phyloP scores from a whole-genome alignment of 2,329 filamentous ascomycete species.

The Albophoma yamanashiensis region DNA sequence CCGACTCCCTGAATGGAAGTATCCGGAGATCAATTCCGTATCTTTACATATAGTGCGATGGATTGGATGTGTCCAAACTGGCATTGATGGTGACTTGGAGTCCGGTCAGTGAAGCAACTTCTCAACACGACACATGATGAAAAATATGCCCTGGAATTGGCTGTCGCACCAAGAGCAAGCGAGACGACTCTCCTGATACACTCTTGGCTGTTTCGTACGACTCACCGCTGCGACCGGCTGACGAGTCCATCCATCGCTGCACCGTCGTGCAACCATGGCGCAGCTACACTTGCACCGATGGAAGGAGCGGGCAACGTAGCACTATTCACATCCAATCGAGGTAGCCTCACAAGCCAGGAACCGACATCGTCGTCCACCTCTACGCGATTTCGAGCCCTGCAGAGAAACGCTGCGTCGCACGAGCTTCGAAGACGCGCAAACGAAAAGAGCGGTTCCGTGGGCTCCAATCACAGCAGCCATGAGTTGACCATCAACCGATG shows the following conservation, averaged over 20 bases:
- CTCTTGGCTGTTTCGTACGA: not conserved
- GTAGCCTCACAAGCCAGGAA: not conserved
- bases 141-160: not conserved
- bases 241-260: not conserved
- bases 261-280: not conserved
- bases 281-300: not conserved
- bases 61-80: no score
- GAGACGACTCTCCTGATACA: not conserved
- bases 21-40: no score
- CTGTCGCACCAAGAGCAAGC: not conserved
- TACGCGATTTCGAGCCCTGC: not conserved
- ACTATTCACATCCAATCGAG: not conserved
- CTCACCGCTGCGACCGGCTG: not conserved
- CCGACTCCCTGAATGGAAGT: no score
- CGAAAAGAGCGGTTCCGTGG: not conserved
- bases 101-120: no score
- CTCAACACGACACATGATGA: not conserved
- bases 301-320: not conserved
- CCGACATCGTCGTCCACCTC: not conserved
- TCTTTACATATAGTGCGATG: no score
- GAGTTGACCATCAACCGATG: not conserved
- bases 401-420: not conserved
- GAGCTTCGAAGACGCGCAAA: not conserved
- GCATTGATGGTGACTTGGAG: no score
- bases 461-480: not conserved